These are phyloP conservation scores for Phenoliferia sp. DNA, from an alignment of 1,284 basidiomycete genomes.

Conservation along the genomic window DNA sequence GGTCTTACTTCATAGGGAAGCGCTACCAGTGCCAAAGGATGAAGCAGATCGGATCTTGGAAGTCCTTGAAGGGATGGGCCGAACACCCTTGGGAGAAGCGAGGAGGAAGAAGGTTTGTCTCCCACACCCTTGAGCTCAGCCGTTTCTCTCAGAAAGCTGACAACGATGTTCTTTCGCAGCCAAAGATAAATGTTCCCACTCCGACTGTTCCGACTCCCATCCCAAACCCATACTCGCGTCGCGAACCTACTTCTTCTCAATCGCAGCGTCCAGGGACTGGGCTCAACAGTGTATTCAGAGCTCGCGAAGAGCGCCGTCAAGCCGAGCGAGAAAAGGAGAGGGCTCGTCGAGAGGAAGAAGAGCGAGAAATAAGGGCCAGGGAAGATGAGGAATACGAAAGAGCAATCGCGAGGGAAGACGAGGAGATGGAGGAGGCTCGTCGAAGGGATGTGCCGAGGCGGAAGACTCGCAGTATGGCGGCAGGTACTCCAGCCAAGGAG, in stretches of 20 bases:
- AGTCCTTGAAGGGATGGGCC: conserved; percentile 41
- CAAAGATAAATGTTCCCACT: conserved; percentile 9
- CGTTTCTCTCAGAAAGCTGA: no score
- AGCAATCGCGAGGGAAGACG: background rate
- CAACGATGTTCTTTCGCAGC: background rate
- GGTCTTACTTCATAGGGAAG: background rate
- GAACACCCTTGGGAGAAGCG: conserved; percentile 38
- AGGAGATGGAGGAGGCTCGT: background rate
- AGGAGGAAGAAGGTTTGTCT: conserved; percentile 11
- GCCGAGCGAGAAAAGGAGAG: conserved; percentile 21
- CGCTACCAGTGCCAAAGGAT: conserved; percentile 40
- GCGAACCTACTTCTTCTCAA: background rate
- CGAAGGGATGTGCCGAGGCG: background rate
- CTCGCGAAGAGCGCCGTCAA: conserved; percentile 26
- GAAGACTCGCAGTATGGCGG: conserved; percentile 17
- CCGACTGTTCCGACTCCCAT: conserved; percentile 6
- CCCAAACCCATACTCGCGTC: conserved; percentile 1
- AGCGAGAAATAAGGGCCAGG: background rate
- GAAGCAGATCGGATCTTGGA: conserved; percentile 45
- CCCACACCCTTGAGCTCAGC: no score
- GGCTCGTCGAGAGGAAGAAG: conserved; percentile 14
- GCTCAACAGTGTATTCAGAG: conserved; percentile 20
- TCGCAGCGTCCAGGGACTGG: conserved; percentile 10
- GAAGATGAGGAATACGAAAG: conserved; percentile 11
- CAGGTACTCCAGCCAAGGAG: background rate